A percentile compares a stretch with the other conserved stretches of the same genome.
These are phyloP conservation scores for Citrus sinensis DNA, from an alignment of 345 rosid species.

Conservation along the genomic window DVS_A1.0 CM039167.1:1915501-1916000, in stretches of 20 bases:
- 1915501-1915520: neutral
- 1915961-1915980: constrained; percentile 92
- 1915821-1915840: constrained; percentile 76
- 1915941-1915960: constrained; percentile 96
- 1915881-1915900: constrained; percentile 90
- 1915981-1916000: constrained; percentile 90
- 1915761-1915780: constrained; percentile 91
- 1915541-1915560: constrained; percentile 29
- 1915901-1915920: constrained; percentile 94
- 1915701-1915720: constrained; percentile 89
- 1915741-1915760: constrained; percentile 93
- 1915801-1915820: constrained; percentile 83
- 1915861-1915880: constrained; percentile 83
- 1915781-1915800: constrained; percentile 97
- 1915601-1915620: constrained; percentile 75
- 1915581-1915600: constrained; percentile 82
- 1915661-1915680: constrained; percentile 90
- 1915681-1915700: constrained; percentile 83
- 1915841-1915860: constrained; percentile 85
- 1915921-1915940: constrained; percentile 93
- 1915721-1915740: constrained; percentile 96
- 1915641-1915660: constrained; percentile 91
- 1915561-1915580: constrained; percentile 70
- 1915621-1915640: constrained; percentile 80
- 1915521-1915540: neutral